phyloP scores from a whole-genome alignment of 208 protist genomes.

The Phytomonas francai region DNA sequence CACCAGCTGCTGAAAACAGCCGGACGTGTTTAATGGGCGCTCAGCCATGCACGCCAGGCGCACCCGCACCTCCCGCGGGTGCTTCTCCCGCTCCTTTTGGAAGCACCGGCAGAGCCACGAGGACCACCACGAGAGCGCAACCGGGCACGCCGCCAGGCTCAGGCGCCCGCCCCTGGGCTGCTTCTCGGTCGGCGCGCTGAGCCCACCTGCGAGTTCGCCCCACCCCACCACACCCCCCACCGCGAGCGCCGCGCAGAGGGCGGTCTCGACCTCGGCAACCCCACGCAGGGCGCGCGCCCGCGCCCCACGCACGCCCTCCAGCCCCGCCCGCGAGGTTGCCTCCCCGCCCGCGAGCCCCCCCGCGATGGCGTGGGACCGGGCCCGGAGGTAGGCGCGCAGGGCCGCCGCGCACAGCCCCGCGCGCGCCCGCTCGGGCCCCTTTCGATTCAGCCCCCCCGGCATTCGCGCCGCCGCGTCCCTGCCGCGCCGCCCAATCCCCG shows the following conservation, averaged over 20 bases:
- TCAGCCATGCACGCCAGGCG: constrained; percentile 77
- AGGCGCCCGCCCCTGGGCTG: not conserved
- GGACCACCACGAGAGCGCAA: constrained; percentile 6
- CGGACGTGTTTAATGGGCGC: constrained; percentile 49
- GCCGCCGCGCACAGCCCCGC: too few relatives aligned
- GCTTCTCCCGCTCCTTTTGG: constrained; percentile 3
- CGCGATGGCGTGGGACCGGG: too few relatives aligned
- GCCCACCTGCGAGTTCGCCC: constrained; percentile 2
- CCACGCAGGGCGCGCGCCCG: constrained; percentile 31
- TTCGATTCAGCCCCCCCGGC: not conserved
- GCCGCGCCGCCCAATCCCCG: constrained; percentile 20
- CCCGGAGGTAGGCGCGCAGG: too few relatives aligned
- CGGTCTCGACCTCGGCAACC: constrained; percentile 55
- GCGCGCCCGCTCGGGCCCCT: too few relatives aligned
- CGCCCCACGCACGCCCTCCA: constrained; percentile 28
- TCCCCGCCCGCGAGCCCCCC: too few relatives aligned
- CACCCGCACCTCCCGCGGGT: constrained; percentile 23
- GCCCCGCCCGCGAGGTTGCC: too few relatives aligned
- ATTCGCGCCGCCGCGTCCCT: not conserved
- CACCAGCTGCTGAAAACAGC: constrained; percentile 74
- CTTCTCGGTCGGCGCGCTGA: constrained; percentile 2
- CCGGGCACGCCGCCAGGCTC: constrained; percentile 13
- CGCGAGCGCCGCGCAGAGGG: constrained; percentile 37
- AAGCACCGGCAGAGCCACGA: not conserved
- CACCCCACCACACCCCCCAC: constrained; percentile 42